Percentiles rank a stretch among this genome's conserved stretches.
Evolutionary conservation across 2,329 filamentous ascomycete species (phyloP).

Genomic region (Aspergillus brunneoviolaceus): DNA sequence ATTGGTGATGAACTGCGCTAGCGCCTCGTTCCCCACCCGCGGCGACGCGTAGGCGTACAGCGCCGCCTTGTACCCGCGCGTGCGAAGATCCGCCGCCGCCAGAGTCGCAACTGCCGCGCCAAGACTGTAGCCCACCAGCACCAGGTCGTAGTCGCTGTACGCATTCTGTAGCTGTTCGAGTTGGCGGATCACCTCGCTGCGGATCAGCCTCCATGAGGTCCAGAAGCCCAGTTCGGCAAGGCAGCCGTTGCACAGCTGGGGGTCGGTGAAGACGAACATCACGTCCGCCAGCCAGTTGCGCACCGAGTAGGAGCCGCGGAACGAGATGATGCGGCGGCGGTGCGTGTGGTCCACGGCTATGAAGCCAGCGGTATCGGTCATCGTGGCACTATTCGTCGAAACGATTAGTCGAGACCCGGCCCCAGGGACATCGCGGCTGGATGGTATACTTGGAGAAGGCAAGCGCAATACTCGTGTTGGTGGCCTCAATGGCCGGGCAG

Average conservation of each 20-base stretch:
- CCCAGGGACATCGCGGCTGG: no score
- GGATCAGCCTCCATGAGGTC: constrained; percentile 42
- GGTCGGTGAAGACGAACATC: constrained; percentile 29
- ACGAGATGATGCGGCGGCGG: constrained; percentile 37
- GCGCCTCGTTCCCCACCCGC: constrained; percentile 59
- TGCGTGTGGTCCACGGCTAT: constrained; percentile 49
- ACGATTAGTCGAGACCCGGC: neutral
- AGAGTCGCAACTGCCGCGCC: constrained; percentile 65
- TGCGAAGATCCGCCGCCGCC: constrained; percentile 57
- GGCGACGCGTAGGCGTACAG: constrained; percentile 68
- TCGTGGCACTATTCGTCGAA: constrained; percentile 11
- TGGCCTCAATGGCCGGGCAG: constrained; percentile 45
- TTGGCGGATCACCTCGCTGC: constrained; percentile 36
- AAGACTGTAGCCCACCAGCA: constrained; percentile 64
- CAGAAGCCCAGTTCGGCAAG: constrained; percentile 48
- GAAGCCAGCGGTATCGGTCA: constrained; percentile 49
- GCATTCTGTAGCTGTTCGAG: constrained; percentile 26
- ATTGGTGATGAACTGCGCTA: constrained; percentile 55
- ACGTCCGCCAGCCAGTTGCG: constrained; percentile 31
- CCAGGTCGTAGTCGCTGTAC: constrained; percentile 39
- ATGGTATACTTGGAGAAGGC: constrained; percentile 49
- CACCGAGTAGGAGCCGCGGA: constrained; percentile 39
- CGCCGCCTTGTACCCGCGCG: constrained; percentile 50
- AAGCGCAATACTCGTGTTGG: constrained; percentile 33
- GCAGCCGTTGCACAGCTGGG: constrained; percentile 46